phyloP scores from a whole-genome alignment of 2,329 filamentous ascomycete genomes.

The Pezicula neosporulosa region DNA sequence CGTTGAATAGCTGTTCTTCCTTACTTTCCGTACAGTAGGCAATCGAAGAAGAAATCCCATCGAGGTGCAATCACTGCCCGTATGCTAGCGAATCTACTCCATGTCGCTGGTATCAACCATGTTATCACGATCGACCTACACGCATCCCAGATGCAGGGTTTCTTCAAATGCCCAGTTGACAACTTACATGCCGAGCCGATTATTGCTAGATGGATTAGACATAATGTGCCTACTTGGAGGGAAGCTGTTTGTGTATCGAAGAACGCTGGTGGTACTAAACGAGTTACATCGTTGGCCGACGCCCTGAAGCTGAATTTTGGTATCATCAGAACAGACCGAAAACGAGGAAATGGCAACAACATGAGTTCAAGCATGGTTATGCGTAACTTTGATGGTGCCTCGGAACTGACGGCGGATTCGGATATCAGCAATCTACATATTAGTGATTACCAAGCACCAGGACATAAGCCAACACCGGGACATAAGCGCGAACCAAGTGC shows the following conservation, averaged over 20 bases:
- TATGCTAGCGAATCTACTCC: constrained; percentile 93
- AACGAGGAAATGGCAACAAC: constrained; percentile 51
- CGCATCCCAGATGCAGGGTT: constrained; percentile 98
- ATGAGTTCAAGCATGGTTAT: constrained; percentile 80
- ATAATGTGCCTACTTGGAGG: constrained; percentile 82
- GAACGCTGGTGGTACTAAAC: constrained; percentile 95
- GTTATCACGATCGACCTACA: constrained; percentile 97
- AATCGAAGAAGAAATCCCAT: constrained; percentile 99
- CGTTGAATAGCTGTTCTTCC: constrained; percentile 68
- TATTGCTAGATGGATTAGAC: constrained; percentile 91
- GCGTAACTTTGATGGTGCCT: constrained; percentile 59
- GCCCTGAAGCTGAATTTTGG: constrained; percentile 96
- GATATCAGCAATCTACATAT: constrained; percentile 25
- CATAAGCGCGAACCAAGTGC: constrained; percentile 11
- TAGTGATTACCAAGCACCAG: constrained; percentile 3
- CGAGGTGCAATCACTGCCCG: constrained; percentile 93
- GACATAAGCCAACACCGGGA: constrained; percentile 5
- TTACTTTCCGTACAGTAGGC: constrained; percentile 98
- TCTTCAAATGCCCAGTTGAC: constrained; percentile 96
- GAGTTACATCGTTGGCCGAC: constrained; percentile 93
- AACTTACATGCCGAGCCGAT: constrained; percentile 95
- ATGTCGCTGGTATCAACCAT: constrained; percentile 93
- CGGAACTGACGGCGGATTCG: constrained; percentile 40
- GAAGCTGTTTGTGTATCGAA: constrained; percentile 97
- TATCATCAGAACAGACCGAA: constrained; percentile 84